Conservation (phyloP, 2,329 filamentous ascomycete genomes). For the Mycosphaerelloides madeirae region DNA sequence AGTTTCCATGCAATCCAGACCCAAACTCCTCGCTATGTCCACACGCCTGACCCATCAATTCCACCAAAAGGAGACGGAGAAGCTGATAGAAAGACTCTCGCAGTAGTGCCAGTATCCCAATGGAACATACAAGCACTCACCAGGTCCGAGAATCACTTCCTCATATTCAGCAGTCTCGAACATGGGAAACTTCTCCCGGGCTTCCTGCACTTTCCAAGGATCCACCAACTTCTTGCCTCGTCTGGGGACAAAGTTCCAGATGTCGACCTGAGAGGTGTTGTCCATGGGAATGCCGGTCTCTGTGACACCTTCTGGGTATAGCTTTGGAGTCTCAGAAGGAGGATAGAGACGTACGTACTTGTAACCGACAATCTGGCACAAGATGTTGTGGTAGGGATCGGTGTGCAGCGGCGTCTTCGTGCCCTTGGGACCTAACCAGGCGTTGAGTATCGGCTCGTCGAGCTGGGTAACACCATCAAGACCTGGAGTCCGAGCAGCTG, state of each 20-base stretch:
- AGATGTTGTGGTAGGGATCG: slow-evolving; percentile 88
- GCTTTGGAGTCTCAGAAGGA: slow-evolving; percentile 53
- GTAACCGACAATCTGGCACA: slow-evolving; percentile 79
- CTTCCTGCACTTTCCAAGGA: slow-evolving; percentile 13
- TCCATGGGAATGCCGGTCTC: slow-evolving; percentile 76
- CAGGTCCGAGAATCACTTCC: slow-evolving; percentile 73
- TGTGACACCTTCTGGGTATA: slow-evolving; percentile 61
- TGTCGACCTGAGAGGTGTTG: slow-evolving; percentile 78
- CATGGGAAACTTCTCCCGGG: slow-evolving; percentile 41
- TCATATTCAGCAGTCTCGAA: slow-evolving; percentile 62
- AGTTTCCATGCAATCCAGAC: background rate
- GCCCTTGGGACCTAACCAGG: slow-evolving; percentile 83
- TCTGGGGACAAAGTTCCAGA: slow-evolving; percentile 36
- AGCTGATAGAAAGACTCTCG: slow-evolving; percentile 74
- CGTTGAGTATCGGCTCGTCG: slow-evolving; percentile 68
- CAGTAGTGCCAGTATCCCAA: slow-evolving; percentile 99
- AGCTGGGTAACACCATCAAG: slow-evolving; percentile 24
- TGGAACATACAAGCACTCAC: slow-evolving; percentile 84
- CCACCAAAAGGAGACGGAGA: slow-evolving; percentile 98
- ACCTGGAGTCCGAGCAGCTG: slow-evolving; percentile 19
- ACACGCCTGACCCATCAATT: slow-evolving; percentile 45
- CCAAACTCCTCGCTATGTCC: background rate
- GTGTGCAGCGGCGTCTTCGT: slow-evolving; percentile 93
- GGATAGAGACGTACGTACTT: slow-evolving; percentile 92
- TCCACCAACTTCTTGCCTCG: background rate